These are phyloP conservation scores for Stagonosporopsis tanaceti DNA, from an alignment of 2,329 filamentous ascomycete genomes.

Conservation along the genomic window DNA sequence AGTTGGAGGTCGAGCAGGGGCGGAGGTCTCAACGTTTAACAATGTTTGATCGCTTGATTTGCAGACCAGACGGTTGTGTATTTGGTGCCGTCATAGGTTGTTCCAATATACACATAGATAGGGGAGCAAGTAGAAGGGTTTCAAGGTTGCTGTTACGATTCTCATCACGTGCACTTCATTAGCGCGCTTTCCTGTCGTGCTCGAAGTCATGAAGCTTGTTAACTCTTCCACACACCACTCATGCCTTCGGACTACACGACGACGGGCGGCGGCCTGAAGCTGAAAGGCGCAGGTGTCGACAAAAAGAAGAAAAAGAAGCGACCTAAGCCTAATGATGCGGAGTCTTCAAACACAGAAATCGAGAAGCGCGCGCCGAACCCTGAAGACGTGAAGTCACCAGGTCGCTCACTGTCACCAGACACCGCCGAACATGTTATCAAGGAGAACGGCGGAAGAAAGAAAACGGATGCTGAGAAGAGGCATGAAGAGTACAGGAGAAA, in stretches of 20 bases:
- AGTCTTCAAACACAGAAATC: conserved; percentile 21
- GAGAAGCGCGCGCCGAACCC: conserved; percentile 32
- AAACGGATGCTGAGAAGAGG: conserved; percentile 84
- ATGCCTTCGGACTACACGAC: conserved; percentile 80
- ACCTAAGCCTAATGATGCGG: conserved; percentile 43
- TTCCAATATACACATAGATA: too few species aligned
- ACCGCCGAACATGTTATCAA: conserved; percentile 36
- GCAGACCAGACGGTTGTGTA: neutral
- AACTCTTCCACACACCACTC: conserved; percentile 2
- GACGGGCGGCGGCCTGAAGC: conserved; percentile 76
- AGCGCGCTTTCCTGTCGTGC: neutral
- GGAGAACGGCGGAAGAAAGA: conserved; percentile 54
- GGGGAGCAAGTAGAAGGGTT: neutral
- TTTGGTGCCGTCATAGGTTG: neutral
- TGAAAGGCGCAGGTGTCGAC: conserved; percentile 79
- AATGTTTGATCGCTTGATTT: neutral
- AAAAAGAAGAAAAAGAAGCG: conserved; percentile 68
- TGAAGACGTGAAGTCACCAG: conserved; percentile 30
- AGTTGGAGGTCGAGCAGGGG: conserved; percentile 1
- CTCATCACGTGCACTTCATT: neutral
- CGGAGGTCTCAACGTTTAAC: neutral
- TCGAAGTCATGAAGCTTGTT: neutral
- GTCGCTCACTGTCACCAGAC: conserved; percentile 47
- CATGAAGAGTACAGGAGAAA: conserved; percentile 84
- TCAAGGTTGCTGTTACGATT: neutral